Conservation (phyloP, 176 grass and related monocot genomes). For the Pharus latifolius region DNA sequence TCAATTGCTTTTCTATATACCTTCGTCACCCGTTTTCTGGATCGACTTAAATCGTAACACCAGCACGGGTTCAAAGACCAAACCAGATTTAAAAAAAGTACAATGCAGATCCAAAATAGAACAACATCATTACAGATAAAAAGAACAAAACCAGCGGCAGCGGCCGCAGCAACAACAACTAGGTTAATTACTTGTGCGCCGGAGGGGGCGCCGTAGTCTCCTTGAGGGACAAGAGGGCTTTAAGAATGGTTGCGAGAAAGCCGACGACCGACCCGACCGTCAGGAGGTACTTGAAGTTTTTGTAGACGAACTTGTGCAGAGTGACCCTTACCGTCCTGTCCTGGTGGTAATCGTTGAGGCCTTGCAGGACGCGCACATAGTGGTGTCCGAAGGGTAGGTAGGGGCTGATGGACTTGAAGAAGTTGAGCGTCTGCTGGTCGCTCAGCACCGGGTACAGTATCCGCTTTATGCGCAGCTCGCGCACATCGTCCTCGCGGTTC, state of each 20-base stretch:
- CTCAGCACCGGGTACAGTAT: neutral
- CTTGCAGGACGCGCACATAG: neutral
- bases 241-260: neutral
- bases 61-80: too few relatives aligned
- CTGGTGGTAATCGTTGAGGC: neutral
- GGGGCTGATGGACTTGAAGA: neutral
- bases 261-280: neutral
- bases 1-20: too few relatives aligned
- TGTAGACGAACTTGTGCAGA: constrained; percentile 1
- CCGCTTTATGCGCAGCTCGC: neutral
- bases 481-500: neutral
- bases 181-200: too few relatives aligned
- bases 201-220: too few relatives aligned
- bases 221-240: neutral
- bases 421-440: neutral
- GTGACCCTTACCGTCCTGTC: neutral
- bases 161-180: too few relatives aligned
- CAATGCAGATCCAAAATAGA: too few relatives aligned
- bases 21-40: too few relatives aligned
- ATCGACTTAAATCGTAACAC: too few relatives aligned
- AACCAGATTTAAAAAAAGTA: too few relatives aligned
- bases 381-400: neutral
- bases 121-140: too few relatives aligned
- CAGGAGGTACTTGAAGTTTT: neutral
- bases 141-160: too few relatives aligned